These are phyloP conservation scores for Lichtheimia corymbifera DNA, from an alignment of 371 early-diverging fungal species.

Conservation along the genomic window DNA sequence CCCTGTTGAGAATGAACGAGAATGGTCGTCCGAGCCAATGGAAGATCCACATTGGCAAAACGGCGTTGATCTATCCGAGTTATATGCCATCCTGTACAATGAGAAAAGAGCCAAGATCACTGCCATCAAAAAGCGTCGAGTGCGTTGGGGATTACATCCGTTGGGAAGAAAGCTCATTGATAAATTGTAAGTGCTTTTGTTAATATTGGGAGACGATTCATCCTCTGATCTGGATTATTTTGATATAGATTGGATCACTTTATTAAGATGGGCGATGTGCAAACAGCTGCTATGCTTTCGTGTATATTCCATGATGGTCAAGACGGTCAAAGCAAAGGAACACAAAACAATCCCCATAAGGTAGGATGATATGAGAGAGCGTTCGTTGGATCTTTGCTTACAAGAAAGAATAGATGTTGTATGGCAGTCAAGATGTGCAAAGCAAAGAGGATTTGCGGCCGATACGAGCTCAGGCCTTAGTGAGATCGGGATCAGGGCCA, in stretches of 20 bases:
- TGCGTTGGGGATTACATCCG: constrained; percentile 77
- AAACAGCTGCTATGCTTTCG: constrained; percentile 80
- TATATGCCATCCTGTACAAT: constrained; percentile 8
- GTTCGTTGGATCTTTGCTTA: neutral
- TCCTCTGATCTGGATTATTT: neutral
- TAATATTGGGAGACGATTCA: neutral
- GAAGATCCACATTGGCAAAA: constrained; percentile 15
- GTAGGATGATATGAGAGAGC: neutral
- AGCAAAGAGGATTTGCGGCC: neutral
- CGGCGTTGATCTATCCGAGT: constrained; percentile 25
- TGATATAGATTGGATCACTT: constrained; percentile 65
- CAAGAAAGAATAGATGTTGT: neutral
- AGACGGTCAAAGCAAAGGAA: neutral
- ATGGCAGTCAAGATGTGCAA: neutral
- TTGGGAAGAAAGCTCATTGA: constrained; percentile 64
- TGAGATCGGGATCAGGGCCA: constrained; percentile 18
- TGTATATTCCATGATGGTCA: constrained; percentile 61
- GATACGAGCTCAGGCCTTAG: constrained; percentile 8
- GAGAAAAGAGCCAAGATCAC: constrained; percentile 6
- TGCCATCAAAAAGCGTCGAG: constrained; percentile 26
- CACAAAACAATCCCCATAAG: neutral
- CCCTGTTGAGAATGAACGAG: constrained; percentile 26
- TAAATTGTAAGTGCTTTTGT: constrained; percentile 52
- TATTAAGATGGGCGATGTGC: constrained; percentile 75
- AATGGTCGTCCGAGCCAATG: constrained; percentile 7